Percentiles rank a stretch among this genome's conserved stretches.
Conservation (phyloP, 2,329 filamentous ascomycete genomes). For the Aspergillus sp. region DNA sequence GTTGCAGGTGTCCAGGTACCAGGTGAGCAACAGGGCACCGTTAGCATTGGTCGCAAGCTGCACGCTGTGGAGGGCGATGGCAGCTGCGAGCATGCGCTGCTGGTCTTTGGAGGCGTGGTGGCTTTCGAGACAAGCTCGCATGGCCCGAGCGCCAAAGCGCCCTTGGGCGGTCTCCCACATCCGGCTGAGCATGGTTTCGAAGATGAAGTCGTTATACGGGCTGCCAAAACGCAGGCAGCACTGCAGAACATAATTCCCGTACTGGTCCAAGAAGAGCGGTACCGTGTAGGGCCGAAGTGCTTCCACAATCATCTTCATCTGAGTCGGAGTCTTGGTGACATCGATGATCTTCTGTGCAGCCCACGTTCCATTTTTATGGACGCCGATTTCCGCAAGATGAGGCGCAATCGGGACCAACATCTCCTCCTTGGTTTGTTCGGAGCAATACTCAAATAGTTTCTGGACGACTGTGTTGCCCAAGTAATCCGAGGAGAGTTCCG, state of each 20-base stretch:
- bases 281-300: slow-evolving; percentile 77
- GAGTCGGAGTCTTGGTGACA: slow-evolving; percentile 72
- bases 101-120: slow-evolving; percentile 93
- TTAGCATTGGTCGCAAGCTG: slow-evolving; percentile 95
- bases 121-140: slow-evolving; percentile 93
- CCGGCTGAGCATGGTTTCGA: slow-evolving; percentile 88
- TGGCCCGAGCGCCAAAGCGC: slow-evolving; percentile 86
- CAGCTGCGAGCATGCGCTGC: slow-evolving; percentile 85
- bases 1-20: slow-evolving; percentile 97
- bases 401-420: slow-evolving; percentile 85
- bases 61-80: slow-evolving; percentile 92
- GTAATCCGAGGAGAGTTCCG: slow-evolving; percentile 90
- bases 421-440: slow-evolving; percentile 76
- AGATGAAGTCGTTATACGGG: slow-evolving; percentile 92
- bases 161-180: slow-evolving; percentile 93
- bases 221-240: slow-evolving; percentile 86
- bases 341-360: slow-evolving; percentile 99
- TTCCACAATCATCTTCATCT: slow-evolving; percentile 78
- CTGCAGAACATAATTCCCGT: slow-evolving; percentile 96
- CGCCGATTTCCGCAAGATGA: slow-evolving; percentile 89
- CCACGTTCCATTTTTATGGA: slow-evolving; percentile 99
- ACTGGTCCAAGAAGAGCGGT: slow-evolving; percentile 91
- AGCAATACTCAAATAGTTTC: slow-evolving; percentile 95
- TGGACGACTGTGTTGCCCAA: slow-evolving; percentile 98
- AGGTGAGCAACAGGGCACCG: slow-evolving; percentile 84